A percentile compares a stretch with the other conserved stretches of the same genome.
Evolutionary conservation across 2,329 filamentous ascomycete genomes (phyloP).

Genomic region (Exserohilum turcica): DNA sequence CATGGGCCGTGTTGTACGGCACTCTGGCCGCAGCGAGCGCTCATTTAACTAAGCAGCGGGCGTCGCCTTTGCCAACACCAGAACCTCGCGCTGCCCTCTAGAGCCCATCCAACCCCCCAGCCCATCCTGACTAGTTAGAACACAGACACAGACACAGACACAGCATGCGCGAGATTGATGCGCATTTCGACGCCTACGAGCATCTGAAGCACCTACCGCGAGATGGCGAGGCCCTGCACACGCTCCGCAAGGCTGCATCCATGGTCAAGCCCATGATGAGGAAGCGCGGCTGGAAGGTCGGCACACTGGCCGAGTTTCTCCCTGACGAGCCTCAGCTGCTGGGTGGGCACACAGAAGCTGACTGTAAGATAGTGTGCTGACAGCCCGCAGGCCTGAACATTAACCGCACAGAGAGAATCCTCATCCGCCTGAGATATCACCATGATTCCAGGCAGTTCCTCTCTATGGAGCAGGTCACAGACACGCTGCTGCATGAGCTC

Average conservation of each 20-base stretch:
- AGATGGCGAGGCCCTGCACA: constrained; percentile 56
- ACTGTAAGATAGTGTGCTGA: constrained; percentile 18
- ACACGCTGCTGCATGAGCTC: constrained; percentile 93
- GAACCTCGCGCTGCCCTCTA: neutral
- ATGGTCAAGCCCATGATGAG: constrained; percentile 95
- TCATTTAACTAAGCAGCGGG: neutral
- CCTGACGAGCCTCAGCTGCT: constrained; percentile 75
- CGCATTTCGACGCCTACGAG: constrained; percentile 57
- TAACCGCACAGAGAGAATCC: constrained; percentile 77
- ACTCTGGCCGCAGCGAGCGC: neutral
- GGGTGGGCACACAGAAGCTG: constrained; percentile 53
- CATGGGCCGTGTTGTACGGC: neutral
- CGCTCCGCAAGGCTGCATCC: constrained; percentile 80
- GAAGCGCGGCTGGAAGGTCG: constrained; percentile 79
- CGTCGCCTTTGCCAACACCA: neutral
- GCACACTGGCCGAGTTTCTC: constrained; percentile 81
- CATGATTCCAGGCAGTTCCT: constrained; percentile 77
- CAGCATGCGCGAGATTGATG: constrained; percentile 52
- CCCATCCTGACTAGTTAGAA: no score
- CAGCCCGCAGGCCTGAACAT: constrained; percentile 68
- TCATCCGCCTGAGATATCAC: constrained; percentile 78
- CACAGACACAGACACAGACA: no score
- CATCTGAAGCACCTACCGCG: constrained; percentile 54
- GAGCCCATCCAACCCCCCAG: neutral
- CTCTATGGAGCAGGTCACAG: constrained; percentile 76